Evolutionary conservation across 2,329 filamentous ascomycete genomes (phyloP).

Genomic region (Fusarium illudens): DNA sequence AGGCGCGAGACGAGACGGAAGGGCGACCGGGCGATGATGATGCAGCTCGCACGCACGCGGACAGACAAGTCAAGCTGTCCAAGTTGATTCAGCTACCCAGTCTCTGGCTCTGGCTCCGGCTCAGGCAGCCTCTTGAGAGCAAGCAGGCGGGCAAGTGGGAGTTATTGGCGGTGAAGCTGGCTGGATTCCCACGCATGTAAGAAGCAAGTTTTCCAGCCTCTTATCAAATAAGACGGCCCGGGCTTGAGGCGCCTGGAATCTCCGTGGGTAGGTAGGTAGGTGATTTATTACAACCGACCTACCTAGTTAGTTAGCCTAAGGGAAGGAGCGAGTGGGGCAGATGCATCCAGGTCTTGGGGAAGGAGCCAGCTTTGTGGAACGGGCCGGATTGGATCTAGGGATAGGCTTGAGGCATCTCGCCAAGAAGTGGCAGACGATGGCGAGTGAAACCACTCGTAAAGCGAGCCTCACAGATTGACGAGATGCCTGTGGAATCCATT

Average conservation of each 20-base stretch:
- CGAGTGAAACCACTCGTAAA: neutral
- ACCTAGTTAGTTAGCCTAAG: neutral
- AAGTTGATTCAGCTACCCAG: neutral
- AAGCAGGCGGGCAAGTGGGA: neutral
- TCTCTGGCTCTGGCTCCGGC: neutral
- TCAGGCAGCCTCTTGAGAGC: neutral
- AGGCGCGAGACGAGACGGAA: neutral
- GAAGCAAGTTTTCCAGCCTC: conserved; percentile 16
- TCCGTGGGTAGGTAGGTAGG: no score
- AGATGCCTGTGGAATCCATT: neutral
- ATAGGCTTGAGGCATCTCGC: conserved; percentile 10
- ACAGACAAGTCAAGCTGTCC: neutral
- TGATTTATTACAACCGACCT: neutral
- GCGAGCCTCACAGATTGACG: neutral
- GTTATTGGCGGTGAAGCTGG: neutral
- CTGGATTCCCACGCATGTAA: conserved; percentile 17
- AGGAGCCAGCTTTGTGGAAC: neutral
- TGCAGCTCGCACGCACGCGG: neutral
- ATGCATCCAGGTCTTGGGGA: neutral
- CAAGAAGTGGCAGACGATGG: conserved; percentile 28
- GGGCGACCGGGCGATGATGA: neutral
- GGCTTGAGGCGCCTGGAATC: conserved; percentile 7
- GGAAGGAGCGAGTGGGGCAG: conserved; percentile 21
- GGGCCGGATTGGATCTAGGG: neutral
- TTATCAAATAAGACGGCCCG: neutral